phyloP scores from a whole-genome alignment of 257 asterid genomes.

The Mentha longifolia region DNA sequence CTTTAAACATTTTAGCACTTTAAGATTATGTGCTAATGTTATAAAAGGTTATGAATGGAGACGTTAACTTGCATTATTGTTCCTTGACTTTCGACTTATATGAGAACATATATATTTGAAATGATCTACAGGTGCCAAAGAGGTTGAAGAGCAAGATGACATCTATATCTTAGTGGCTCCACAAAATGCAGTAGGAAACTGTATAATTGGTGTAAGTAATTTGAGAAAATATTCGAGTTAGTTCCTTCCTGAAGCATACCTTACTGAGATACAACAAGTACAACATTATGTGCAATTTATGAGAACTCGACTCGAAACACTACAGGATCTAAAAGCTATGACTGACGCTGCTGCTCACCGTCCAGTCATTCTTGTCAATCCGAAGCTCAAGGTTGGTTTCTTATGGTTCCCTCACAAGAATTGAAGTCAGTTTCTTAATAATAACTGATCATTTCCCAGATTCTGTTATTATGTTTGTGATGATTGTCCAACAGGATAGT shows the following conservation, averaged over 20 bases:
- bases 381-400: conserved; percentile 69
- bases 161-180: conserved; percentile 93
- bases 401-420: neutral
- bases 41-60: too few species aligned
- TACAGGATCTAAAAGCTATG: conserved; percentile 92
- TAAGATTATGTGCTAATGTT: too few species aligned
- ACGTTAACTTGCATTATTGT: neutral
- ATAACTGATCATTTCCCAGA: neutral
- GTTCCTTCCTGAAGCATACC: conserved; percentile 18
- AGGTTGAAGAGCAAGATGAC: conserved; percentile 90
- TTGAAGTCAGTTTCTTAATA: neutral
- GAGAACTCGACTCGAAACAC: conserved; percentile 25
- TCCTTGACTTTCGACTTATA: neutral
- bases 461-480: conserved; percentile 25
- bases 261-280: conserved; percentile 19
- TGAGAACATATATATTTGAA: conserved; percentile 13
- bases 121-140: conserved; percentile 71
- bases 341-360: conserved; percentile 92
- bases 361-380: conserved; percentile 85
- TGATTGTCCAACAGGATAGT: conserved; percentile 25
- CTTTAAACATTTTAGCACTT: neutral
- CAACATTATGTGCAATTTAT: conserved; percentile 20
- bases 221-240: conserved; percentile 17
- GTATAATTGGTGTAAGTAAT: conserved; percentile 82
- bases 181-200: conserved; percentile 95